A percentile compares a stretch with the other conserved stretches of the same genome.
Evolutionary conservation across 352 stramenopile species (phyloP).

Genomic region (Phytophthora agathidicida): DNA sequence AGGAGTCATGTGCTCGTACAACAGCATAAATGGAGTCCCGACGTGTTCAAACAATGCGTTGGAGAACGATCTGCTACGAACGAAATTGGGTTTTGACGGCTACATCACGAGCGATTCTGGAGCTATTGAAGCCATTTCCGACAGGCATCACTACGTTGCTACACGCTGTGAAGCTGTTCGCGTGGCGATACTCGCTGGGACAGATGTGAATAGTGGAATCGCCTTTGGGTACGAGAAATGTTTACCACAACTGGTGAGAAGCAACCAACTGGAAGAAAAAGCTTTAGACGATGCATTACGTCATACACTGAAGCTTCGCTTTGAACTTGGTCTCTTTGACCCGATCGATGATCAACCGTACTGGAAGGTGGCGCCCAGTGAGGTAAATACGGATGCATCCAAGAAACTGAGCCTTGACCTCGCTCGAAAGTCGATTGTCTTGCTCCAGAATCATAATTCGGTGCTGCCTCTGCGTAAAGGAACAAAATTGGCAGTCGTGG

Average conservation of each 20-base stretch:
- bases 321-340: conserved; percentile 1
- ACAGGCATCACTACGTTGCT: neutral
- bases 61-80: neutral
- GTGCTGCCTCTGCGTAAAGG: neutral
- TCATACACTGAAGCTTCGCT: conserved; percentile 1
- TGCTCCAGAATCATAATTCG: neutral
- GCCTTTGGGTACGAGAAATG: neutral
- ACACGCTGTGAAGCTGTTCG: neutral
- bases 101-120: conserved; percentile 4
- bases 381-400: neutral
- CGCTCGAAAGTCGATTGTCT: neutral
- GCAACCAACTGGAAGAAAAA: neutral
- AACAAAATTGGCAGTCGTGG: neutral
- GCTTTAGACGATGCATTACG: neutral
- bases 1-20: conserved; percentile 1
- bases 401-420: conserved; percentile 1
- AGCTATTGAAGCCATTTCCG: conserved; percentile 1
- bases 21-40: neutral
- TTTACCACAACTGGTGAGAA: neutral
- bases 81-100: neutral
- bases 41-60: neutral
- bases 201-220: neutral
- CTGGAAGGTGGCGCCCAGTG: neutral
- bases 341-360: neutral
- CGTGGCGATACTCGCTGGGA: neutral